Conservation (phyloP, 169 alveolate genomes). For the Plasmodium knowlesi region DNA sequence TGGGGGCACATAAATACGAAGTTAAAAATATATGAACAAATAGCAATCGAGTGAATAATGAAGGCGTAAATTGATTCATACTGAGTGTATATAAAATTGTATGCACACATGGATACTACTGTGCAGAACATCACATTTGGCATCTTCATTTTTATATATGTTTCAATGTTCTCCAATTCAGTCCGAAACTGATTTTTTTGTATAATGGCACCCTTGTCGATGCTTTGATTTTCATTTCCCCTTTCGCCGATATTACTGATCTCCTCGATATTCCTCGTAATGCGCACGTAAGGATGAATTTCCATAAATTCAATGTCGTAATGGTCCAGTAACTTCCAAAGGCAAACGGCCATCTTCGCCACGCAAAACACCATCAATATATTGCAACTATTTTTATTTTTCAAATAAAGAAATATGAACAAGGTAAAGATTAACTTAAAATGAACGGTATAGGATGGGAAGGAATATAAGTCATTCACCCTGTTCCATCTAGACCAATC, state of each 20-base stretch:
- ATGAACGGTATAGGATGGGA: background rate
- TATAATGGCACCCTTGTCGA: background rate
- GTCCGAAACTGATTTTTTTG: background rate
- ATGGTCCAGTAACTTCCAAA: constrained; percentile 1
- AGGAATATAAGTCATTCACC: background rate
- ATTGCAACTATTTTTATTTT: constrained; percentile 12
- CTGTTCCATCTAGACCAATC: constrained; percentile 18
- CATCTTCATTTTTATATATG: background rate
- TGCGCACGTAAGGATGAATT: constrained; percentile 16
- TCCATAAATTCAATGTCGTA: constrained; percentile 11
- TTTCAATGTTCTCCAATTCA: background rate
- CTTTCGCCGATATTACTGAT: background rate
- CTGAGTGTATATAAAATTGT: constrained; percentile 12
- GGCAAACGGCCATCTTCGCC: constrained; percentile 10
- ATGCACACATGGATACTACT: background rate
- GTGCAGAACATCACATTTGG: background rate
- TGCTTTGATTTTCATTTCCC: background rate
- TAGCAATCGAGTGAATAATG: constrained; percentile 6
- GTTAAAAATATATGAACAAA: constrained; percentile 34
- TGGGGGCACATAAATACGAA: constrained; percentile 49
- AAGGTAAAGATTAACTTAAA: background rate
- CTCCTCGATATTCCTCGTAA: background rate
- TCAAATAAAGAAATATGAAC: constrained; percentile 43
- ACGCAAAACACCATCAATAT: constrained; percentile 27
- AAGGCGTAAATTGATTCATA: constrained; percentile 31